Conservation (phyloP, 1,284 basidiomycete species). For the Puccinia hordei region DNA sequence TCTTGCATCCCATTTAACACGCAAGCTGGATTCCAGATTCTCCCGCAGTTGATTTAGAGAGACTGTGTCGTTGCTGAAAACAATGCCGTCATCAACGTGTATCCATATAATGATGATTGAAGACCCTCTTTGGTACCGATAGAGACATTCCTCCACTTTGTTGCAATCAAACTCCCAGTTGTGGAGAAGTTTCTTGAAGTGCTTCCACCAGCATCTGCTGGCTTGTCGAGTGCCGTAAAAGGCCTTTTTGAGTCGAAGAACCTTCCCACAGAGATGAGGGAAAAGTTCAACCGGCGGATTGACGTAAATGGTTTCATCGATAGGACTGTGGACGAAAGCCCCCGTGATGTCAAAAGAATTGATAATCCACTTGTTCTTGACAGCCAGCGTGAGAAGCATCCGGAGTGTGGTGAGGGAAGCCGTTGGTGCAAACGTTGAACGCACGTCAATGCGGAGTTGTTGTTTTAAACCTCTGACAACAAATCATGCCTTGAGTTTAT, state of each 20-base stretch:
- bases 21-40: no score
- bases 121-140: no score
- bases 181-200: no score
- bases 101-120: no score
- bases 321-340: neutral
- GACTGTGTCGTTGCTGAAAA: no score
- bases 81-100: no score
- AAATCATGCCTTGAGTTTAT: neutral
- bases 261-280: neutral
- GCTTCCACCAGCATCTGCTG: no score
- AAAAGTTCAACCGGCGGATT: slow-evolving; percentile 5
- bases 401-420: neutral
- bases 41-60: no score
- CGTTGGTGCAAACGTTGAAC: slow-evolving; percentile 10
- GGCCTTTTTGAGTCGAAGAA: neutral
- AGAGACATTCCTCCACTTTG: no score
- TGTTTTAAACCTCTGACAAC: slow-evolving; percentile 3
- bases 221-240: neutral
- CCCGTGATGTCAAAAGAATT: slow-evolving; percentile 2
- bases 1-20: no score
- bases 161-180: no score
- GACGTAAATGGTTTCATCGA: neutral
- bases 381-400: neutral
- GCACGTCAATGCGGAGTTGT: neutral
- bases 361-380: neutral